Conservation (phyloP, 345 rosid genomes). For the Aethionema arabicum region DNA sequence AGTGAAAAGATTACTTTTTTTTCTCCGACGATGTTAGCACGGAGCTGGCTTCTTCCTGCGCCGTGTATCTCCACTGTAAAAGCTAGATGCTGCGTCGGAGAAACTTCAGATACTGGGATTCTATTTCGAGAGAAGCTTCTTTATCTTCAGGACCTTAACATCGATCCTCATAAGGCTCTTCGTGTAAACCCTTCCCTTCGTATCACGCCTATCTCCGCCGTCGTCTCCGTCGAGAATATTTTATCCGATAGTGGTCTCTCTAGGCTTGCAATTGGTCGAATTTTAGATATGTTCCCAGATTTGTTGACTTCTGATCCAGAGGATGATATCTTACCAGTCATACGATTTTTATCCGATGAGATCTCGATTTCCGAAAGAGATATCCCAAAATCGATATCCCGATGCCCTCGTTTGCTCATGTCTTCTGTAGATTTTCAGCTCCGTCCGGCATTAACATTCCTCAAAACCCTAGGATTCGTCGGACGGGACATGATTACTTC, state of each 20-base stretch:
- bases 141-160: slow-evolving; percentile 63
- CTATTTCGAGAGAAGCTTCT: slow-evolving; percentile 69
- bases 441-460: slow-evolving; percentile 58
- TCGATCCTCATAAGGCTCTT: slow-evolving; percentile 69
- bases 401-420: slow-evolving; percentile 66
- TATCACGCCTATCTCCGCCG: slow-evolving; percentile 66
- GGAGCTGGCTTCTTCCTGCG: slow-evolving; percentile 23
- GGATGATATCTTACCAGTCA: slow-evolving; percentile 49
- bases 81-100: slow-evolving; percentile 30
- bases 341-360: slow-evolving; percentile 65
- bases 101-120: slow-evolving; percentile 51
- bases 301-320: slow-evolving; percentile 68
- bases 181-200: slow-evolving; percentile 68
- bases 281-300: slow-evolving; percentile 77
- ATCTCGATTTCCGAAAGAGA: slow-evolving; percentile 47
- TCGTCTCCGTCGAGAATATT: slow-evolving; percentile 55
- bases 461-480: slow-evolving; percentile 56
- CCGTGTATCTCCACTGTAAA: slow-evolving; percentile 29
- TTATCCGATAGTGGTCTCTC: slow-evolving; percentile 67
- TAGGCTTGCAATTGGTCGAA: slow-evolving; percentile 59
- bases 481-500: slow-evolving; percentile 43
- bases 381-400: slow-evolving; percentile 56
- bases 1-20: not conserved
- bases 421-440: slow-evolving; percentile 52
- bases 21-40: slow-evolving; percentile 19